phyloP scores from a whole-genome alignment of 2,329 filamentous ascomycete genomes.

The Graphiopsis chlorocephala region DNA sequence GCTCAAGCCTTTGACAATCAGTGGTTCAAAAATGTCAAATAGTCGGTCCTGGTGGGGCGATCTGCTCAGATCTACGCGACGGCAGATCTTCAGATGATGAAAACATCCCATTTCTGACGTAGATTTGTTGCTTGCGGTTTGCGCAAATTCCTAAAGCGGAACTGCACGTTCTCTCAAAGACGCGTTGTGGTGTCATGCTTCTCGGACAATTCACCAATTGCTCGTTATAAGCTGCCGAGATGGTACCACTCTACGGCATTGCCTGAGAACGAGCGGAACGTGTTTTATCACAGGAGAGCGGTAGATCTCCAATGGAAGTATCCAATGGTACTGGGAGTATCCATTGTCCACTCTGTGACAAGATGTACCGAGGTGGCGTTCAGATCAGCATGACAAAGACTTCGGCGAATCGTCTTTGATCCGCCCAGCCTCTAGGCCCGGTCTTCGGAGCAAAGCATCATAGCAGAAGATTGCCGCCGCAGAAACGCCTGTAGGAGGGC shows the following conservation, averaged over 20 bases:
- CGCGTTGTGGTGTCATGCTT: not conserved
- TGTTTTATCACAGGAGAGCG: not conserved
- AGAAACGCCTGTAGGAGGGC: not conserved
- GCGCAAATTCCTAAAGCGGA: not conserved
- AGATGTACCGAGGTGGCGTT: not conserved
- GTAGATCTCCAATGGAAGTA: not conserved
- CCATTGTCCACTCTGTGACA: not conserved
- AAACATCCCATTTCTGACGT: not conserved
- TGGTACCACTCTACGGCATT: not conserved
- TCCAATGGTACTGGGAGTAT: not conserved
- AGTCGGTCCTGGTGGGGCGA: not conserved
- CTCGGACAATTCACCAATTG: too few relatives aligned
- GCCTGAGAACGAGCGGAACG: not conserved
- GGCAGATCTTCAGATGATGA: not conserved
- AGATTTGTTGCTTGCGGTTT: not conserved
- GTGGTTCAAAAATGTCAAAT: not conserved
- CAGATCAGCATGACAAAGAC: not conserved
- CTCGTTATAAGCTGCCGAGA: not conserved
- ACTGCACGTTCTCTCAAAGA: not conserved
- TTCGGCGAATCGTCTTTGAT: not conserved
- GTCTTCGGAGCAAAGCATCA: not conserved
- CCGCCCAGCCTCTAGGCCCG: not conserved
- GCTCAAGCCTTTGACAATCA: not conserved
- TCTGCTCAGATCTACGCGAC: not conserved
- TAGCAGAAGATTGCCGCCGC: not conserved